Base-by-base conservation (phyloP, 75 land plant species). In the Cunninghamia lanceolata region DNA sequence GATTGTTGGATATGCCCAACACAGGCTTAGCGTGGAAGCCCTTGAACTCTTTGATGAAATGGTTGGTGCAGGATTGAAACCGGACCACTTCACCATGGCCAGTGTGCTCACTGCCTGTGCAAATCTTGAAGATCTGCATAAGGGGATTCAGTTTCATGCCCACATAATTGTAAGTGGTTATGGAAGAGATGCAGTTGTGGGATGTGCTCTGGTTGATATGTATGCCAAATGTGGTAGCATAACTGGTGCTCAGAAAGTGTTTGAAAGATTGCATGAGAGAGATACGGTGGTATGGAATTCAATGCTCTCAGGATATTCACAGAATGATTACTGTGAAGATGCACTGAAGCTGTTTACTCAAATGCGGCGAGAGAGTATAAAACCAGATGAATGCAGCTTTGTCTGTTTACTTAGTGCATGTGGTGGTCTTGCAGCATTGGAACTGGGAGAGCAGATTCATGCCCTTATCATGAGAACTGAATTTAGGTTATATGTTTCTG, bases 361-460 rank as follows among this genome's bases (percentile, higher is more conserved):
- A 21, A 89, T 94, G 92, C 92, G 89, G 84, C 82, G 88, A n/a
- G 85, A 63, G 56, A 92, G 93, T n/a, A 53, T 88, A 53, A 79
- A 56, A 21, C 92, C 93, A 2, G 93, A 95, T 84, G 92, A 92
- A 70, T 92, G 90, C 77, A 94, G 90, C 76, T 88, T 92, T 84
- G 91, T 89, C 34, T 89, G 93, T 86, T 88, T 89, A 14, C 86
- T 95, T 25, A 88, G 92, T 84, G 89, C 92, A 14, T 95, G 95
- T 81, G 91, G 91, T 28, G 91, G 89, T 36, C 45, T 92, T 70
- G 87, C 89, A 28, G 93, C 90, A 17, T 90, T 89, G 15, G 87
- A 82, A 36, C 91, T 86, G 82, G 95, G 95, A 25, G 88, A 84
- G 63, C 93, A 92, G 83, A 85, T 95, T 46, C 96, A 95, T 84